Evolutionary conservation across 768 basidiomycete species (phyloP), one percentile per base, ranked within the genome.

Genomic region (Hortiboletus campestris): DNA sequence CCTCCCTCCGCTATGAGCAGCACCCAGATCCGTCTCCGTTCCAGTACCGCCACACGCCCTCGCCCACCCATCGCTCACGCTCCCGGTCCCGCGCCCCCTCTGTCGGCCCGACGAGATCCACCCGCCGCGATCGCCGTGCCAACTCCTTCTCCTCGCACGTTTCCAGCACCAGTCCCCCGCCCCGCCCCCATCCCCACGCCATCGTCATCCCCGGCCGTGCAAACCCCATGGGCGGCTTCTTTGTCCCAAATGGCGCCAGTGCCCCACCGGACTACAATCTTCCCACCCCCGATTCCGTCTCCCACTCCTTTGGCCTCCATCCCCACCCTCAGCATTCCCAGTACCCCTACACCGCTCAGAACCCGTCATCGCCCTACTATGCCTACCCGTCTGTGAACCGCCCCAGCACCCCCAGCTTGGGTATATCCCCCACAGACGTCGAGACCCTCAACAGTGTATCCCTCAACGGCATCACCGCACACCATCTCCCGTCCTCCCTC

Each of bases 151-250:
- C 80, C 57, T 79, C 82, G 13, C 69, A 83, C 77, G 43, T 79
- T 68, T 55, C 86, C 79, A 48, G 84, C 81, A 39, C 71, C 34
- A 76, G 76, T 22, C 78, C 78, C n/a, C 77, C 79, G 11, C 75
- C 75, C 46, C 69, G 69, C 4, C 68, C 70, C 13, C 75, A 81
- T 20, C 84, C 86, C 0, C 84, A 85, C 60, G 86, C 86, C 11
- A 89, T 91, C 66, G 74, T 88, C 47, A 90, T 90, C 61, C 89
- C 86, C 8, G 72, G 77, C 19, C 69, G 74, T 20, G 65, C 63
- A 46, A 61, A 63, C 63, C 6, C 65, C 45, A 70, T 71, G 67
- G 63, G 67, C 1, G 64, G 63, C 53, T 73, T 72, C 57, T 72
- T 72, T 22, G 68, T 71, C 41, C 64, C 68, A 20, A 66, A 58